phyloP scores from a whole-genome alignment of 805 yeast genomes.

The Starmerella bombicola region DNA sequence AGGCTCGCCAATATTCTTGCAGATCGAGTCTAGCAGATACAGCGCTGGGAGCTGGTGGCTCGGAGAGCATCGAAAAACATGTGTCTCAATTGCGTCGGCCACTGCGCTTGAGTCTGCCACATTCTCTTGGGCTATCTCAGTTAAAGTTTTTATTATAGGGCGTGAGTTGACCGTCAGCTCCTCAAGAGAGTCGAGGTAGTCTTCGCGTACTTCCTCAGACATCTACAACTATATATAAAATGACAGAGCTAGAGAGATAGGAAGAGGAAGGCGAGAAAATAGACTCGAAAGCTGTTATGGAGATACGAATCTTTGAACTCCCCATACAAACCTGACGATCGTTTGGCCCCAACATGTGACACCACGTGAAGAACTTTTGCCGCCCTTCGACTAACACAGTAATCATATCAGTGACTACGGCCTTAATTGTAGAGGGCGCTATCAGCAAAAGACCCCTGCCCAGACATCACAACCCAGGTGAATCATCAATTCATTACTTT shows the following conservation, averaged over 20 bases:
- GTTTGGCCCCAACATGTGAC: no score
- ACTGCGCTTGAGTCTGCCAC: conserved; percentile 64
- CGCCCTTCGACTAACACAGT: no score
- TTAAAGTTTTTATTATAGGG: conserved; percentile 76
- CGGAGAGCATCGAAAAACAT: conserved; percentile 68
- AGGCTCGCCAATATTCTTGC: conserved; percentile 82
- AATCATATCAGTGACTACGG: no score
- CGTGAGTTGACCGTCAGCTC: conserved; percentile 79
- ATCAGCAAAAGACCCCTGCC: no score
- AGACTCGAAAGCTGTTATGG: no score
- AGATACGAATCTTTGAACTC: no score
- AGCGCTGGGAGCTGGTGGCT: conserved; percentile 71
- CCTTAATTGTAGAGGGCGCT: no score
- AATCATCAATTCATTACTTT: no score
- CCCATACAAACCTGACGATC: no score
- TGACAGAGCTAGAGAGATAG: background rate
- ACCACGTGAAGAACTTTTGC: no score
- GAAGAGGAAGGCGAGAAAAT: background rate
- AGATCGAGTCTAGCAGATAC: conserved; percentile 79
- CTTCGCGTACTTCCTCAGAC: conserved; percentile 35
- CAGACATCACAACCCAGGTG: no score
- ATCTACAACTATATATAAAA: conserved; percentile 12
- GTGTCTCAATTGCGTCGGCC: conserved; percentile 56
- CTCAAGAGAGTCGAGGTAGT: conserved; percentile 56
- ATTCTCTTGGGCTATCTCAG: conserved; percentile 79